A percentile compares a stretch with the other conserved stretches of the same genome.
Conservation (phyloP, 768 basidiomycete genomes). For the Jaapia argillacea region DNA sequence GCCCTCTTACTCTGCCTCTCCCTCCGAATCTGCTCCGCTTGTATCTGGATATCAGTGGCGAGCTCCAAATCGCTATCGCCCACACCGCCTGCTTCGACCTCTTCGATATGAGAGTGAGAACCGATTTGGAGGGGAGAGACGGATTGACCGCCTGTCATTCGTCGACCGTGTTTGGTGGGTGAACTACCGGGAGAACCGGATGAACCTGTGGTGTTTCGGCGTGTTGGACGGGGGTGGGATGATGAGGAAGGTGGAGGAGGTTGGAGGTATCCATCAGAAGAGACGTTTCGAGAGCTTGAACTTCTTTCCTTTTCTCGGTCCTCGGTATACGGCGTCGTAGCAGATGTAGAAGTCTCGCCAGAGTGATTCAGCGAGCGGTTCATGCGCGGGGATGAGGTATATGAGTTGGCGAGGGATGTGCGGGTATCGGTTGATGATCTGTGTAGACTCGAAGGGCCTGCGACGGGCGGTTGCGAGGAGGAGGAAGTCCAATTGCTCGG, state of each 20-base stretch:
- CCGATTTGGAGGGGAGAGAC: no score
- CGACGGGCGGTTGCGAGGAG: no score
- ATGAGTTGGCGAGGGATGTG: slow-evolving; percentile 22
- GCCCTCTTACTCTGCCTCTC: slow-evolving; percentile 69
- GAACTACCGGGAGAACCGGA: slow-evolving; percentile 9
- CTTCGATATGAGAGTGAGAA: slow-evolving; percentile 15
- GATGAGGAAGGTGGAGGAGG: slow-evolving; percentile 26
- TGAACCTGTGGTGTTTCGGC: slow-evolving; percentile 69
- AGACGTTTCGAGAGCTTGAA: slow-evolving; percentile 15
- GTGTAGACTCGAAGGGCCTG: slow-evolving; percentile 21
- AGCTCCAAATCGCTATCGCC: slow-evolving; percentile 41
- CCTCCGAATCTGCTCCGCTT: slow-evolving; percentile 78
- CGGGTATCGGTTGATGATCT: slow-evolving; percentile 45
- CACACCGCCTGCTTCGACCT: slow-evolving; percentile 23
- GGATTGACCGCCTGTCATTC: no score
- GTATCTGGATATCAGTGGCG: slow-evolving; percentile 76
- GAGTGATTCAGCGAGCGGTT: slow-evolving; percentile 1
- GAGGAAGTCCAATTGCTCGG: slow-evolving; percentile 12
- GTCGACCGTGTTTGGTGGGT: slow-evolving; percentile 5
- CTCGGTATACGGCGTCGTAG: slow-evolving; percentile 3
- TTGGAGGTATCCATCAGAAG: slow-evolving; percentile 40
- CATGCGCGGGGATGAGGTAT: background rate
- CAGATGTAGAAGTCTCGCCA: slow-evolving; percentile 10
- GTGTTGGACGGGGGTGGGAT: slow-evolving; percentile 29
- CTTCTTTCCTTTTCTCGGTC: background rate